These are phyloP conservation scores for Diaporthe amygdali DNA, from an alignment of 2,329 filamentous ascomycete genomes.

Conservation along the genomic window DNA sequence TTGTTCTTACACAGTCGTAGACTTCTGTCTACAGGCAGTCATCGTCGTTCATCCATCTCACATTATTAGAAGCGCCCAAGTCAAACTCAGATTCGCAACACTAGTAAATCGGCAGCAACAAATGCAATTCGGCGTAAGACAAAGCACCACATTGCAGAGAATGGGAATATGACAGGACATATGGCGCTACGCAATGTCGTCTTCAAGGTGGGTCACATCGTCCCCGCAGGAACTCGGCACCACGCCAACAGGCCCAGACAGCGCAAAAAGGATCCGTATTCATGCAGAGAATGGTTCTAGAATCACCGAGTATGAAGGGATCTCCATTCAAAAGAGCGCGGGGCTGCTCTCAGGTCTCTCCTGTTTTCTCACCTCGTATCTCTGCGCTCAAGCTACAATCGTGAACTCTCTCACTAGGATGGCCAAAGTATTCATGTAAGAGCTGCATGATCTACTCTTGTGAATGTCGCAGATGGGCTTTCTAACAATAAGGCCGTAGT, in stretches of 20 bases:
- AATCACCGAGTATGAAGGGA: not conserved
- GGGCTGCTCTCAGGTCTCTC: not conserved
- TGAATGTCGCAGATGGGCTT: too few species aligned
- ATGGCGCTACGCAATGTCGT: not conserved
- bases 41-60: not conserved
- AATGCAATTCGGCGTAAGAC: not conserved
- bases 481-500: not conserved
- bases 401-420: not conserved
- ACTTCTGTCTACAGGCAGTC: too few species aligned
- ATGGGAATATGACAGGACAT: not conserved
- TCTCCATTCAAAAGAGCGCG: not conserved
- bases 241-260: not conserved
- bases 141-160: not conserved
- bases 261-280: not conserved
- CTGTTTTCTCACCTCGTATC: not conserved
- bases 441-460: not conserved
- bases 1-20: not conserved
- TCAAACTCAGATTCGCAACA: not conserved
- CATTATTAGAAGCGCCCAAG: not conserved
- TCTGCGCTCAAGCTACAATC: too few species aligned
- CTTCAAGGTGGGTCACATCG: not conserved
- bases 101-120: not conserved
- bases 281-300: not conserved
- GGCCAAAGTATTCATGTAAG: conserved; percentile 4
- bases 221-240: not conserved